Evolutionary conservation across 106 monocot genomes (phyloP), one percentile per base, ranked within the genome.

Genomic region (Allium sativum): DNA sequence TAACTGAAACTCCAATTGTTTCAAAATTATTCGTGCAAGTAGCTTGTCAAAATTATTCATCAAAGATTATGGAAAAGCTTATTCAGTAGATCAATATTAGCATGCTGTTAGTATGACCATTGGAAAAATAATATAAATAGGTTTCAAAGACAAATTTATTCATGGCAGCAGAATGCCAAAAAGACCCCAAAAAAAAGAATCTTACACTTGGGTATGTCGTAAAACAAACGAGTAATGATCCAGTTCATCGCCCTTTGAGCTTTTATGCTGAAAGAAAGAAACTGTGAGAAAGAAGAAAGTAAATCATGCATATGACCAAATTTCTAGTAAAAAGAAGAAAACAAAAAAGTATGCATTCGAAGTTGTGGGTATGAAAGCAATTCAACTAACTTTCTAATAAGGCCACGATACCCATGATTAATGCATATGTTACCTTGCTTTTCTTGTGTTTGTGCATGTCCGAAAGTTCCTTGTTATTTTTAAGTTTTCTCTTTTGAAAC

Each of bases 381-480:
- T 18, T 43, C 41, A 45, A 62, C 57, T 45, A n/a, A 53, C 48
- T 48, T n/a, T 60, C 10, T 42, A 8, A 44, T 10, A 60, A 17
- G 42, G 42, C n/a, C 42, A 6, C 18, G 17, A 20, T 21, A 1
- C 7, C 0, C n/a, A 55, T 55, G 9, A 9, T 13, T 19, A 55
- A 15, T 13, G 3, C 12, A 14, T 61, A 45, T 58, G 18, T 44
- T 80, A 88, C 83, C 88, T 88, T 88, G 64, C 65, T 80, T 69
- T 80, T 88, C 74, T 88, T 88, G 72, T 80, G 72, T 67, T 75
- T 82, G 65, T 74, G 70, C 61, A 12, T 55, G 41, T 82, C 87
- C 1, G 65, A 42, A 42, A 56, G 55, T 65, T 87, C 82, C 54
- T 79, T 79, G 63, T 20, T 65, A 50, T 79, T 68, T 20, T 80